Evolutionary conservation across 805 yeast species (phyloP).

Genomic region (Candida ovalis): DNA sequence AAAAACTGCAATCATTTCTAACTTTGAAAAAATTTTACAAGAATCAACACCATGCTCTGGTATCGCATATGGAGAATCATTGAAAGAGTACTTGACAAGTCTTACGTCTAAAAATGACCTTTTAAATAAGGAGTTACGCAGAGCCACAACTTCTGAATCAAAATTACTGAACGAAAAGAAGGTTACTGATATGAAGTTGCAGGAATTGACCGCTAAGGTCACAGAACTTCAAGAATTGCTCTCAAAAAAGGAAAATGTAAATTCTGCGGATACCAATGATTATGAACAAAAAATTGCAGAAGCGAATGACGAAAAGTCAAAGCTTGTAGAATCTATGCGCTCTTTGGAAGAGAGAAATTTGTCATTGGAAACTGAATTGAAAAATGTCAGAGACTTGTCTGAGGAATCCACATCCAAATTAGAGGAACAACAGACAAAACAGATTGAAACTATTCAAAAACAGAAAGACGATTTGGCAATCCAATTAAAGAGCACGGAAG

Average conservation of each 20-base stretch:
- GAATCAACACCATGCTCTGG: conserved; percentile 81
- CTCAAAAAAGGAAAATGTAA: not conserved
- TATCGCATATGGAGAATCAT: conserved; percentile 65
- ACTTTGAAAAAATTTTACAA: conserved; percentile 65
- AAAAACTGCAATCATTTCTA: conserved; percentile 52
- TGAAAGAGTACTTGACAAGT: conserved; percentile 67
- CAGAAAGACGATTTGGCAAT: not conserved
- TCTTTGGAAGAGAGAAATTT: conserved; percentile 3
- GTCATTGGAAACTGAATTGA: conserved; percentile 3
- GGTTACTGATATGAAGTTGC: conserved; percentile 9
- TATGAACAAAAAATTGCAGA: not conserved
- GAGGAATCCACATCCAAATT: conserved; percentile 1
- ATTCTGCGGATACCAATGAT: not conserved
- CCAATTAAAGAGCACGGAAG: not conserved
- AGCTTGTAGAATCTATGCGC: not conserved
- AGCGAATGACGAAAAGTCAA: not conserved
- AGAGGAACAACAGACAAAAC: not conserved
- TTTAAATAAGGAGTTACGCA: conserved; percentile 62
- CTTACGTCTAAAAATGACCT: conserved; percentile 56
- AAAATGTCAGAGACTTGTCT: not conserved
- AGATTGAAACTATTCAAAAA: not conserved
- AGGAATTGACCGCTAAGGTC: conserved; percentile 10
- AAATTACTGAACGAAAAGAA: conserved; percentile 10
- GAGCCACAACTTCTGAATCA: conserved; percentile 30
- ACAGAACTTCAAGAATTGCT: conserved; percentile 1